Evolutionary conservation across 75 land plant species (phyloP).

Genomic region (Pinus albicaulis): DNA sequence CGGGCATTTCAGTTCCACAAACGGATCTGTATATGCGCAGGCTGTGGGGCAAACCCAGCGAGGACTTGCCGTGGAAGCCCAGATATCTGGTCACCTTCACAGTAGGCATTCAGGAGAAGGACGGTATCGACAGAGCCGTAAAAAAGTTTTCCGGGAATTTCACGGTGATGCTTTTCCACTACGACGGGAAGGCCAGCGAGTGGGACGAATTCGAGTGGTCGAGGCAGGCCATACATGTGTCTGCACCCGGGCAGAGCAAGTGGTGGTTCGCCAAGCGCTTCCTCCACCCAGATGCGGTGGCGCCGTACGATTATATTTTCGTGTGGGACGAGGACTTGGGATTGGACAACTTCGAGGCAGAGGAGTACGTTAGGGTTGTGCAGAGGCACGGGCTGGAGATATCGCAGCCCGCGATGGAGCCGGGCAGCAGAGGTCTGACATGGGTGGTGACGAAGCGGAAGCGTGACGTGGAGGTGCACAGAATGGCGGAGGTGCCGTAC

Average conservation of each 20-base stretch:
- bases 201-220: slow-evolving; percentile 49
- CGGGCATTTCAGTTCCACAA: background rate
- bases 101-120: background rate
- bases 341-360: slow-evolving; percentile 38
- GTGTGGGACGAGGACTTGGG: slow-evolving; percentile 53
- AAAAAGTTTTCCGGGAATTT: slow-evolving; percentile 17
- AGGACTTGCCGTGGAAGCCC: background rate
- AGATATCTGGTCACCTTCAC: background rate
- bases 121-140: background rate
- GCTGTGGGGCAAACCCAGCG: background rate
- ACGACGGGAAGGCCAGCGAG: slow-evolving; percentile 29
- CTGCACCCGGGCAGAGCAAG: slow-evolving; percentile 28
- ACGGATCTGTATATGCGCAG: background rate
- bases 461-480: slow-evolving; percentile 38
- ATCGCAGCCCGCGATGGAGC: slow-evolving; percentile 44
- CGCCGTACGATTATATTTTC: slow-evolving; percentile 45
- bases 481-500: slow-evolving; percentile 11
- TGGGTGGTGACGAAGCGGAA: slow-evolving; percentile 45
- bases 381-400: slow-evolving; percentile 32
- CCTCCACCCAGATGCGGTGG: slow-evolving; percentile 41
- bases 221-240: slow-evolving; percentile 27
- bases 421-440: slow-evolving; percentile 25
- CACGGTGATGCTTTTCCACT: slow-evolving; percentile 40
- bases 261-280: slow-evolving; percentile 58
- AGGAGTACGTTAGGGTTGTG: slow-evolving; percentile 27